Percentiles rank a stretch among this genome's conserved stretches.
phyloP scores from a whole-genome alignment of 257 asterid genomes.

The Vinca minor region DNA sequence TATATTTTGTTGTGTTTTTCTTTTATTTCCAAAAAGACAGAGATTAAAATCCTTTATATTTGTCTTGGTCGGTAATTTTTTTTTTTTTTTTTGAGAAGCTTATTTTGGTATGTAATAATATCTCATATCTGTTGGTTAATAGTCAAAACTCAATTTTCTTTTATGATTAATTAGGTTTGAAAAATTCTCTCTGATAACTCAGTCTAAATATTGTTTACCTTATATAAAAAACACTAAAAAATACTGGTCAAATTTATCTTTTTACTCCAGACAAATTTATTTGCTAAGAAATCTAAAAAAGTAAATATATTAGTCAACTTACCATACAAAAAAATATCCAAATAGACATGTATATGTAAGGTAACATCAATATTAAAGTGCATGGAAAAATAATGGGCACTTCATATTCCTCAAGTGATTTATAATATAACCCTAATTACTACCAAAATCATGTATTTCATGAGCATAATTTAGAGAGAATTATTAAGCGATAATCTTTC shows the following conservation, averaged over 20 bases:
- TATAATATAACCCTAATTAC: neutral
- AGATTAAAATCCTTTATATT: too few relatives aligned
- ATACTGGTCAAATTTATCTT: neutral
- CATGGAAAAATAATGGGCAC: neutral
- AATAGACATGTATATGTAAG: neutral
- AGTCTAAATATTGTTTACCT: too few relatives aligned
- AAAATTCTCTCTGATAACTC: too few relatives aligned
- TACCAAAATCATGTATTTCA: neutral
- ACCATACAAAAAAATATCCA: neutral
- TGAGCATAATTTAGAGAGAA: neutral
- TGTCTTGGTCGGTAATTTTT: neutral
- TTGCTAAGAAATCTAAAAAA: neutral
- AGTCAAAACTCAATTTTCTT: neutral
- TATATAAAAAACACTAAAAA: neutral
- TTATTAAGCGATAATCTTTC: neutral
- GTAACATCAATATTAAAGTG: constrained; percentile 7
- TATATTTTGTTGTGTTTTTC: too few relatives aligned
- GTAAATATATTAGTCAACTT: neutral
- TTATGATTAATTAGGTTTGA: too few relatives aligned
- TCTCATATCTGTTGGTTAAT: neutral
- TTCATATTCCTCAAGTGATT: neutral
- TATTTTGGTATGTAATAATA: too few relatives aligned
- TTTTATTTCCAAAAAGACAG: too few relatives aligned
- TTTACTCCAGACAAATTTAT: neutral
- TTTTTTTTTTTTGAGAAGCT: too few relatives aligned